Percentiles rank a stretch among this genome's conserved stretches.
These are phyloP conservation scores for Aspergillus conjunctus DNA, from an alignment of 495 filamentous ascomycete species.

Conservation along the genomic window DNA sequence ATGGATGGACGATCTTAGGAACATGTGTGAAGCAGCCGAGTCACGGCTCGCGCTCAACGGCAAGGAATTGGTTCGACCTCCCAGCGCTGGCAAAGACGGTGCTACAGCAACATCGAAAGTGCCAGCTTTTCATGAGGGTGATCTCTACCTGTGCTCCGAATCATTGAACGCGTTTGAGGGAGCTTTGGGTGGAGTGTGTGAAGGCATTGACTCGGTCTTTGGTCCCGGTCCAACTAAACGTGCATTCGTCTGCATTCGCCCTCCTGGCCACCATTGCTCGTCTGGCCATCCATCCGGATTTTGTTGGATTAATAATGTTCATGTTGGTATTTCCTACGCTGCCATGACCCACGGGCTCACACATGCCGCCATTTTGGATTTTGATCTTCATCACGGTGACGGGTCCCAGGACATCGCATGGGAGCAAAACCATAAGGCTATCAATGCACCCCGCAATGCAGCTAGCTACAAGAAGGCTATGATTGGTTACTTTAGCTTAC, in stretches of 20 bases:
- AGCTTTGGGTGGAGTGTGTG: slow-evolving; percentile 83
- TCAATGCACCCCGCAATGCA: slow-evolving; percentile 61
- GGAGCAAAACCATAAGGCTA: slow-evolving; percentile 71
- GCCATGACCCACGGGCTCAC: slow-evolving; percentile 80
- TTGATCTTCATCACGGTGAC: slow-evolving; percentile 95
- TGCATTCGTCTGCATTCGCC: slow-evolving; percentile 82
- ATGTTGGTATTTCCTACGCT: slow-evolving; percentile 91
- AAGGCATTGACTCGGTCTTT: slow-evolving; percentile 88
- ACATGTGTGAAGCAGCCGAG: slow-evolving; percentile 79
- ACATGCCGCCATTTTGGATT: slow-evolving; percentile 94
- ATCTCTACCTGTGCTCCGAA: slow-evolving; percentile 85
- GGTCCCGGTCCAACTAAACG: slow-evolving; percentile 56
- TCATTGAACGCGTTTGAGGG: slow-evolving; percentile 87
- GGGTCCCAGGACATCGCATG: slow-evolving; percentile 92
- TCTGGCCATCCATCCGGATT: slow-evolving; percentile 86
- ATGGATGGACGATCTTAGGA: slow-evolving; percentile 90
- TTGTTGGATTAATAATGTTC: slow-evolving; percentile 98
- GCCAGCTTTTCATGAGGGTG: slow-evolving; percentile 71
- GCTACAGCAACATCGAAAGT: slow-evolving; percentile 33
- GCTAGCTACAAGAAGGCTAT: slow-evolving; percentile 74
- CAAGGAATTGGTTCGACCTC: slow-evolving; percentile 73
- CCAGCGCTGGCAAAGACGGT: slow-evolving; percentile 46
- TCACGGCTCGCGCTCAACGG: slow-evolving; percentile 67
- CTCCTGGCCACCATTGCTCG: slow-evolving; percentile 94
- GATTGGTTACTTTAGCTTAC: slow-evolving; percentile 93